Evolutionary conservation across 192 early-diverging fungal species (phyloP).

Genomic region (Backusella parvicylindrica): DNA sequence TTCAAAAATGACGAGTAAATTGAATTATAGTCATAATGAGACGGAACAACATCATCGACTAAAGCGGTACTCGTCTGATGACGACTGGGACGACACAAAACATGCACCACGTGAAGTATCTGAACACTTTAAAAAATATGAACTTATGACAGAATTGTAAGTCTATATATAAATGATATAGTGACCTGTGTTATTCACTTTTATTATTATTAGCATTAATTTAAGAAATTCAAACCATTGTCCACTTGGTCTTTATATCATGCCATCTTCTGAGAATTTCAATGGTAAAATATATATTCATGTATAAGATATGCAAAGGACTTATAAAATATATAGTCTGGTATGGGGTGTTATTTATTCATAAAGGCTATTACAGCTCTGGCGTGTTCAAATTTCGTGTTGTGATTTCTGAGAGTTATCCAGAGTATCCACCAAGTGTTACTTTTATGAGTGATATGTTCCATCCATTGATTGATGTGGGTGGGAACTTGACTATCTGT

Average conservation of each 20-base stretch:
- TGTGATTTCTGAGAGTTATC: slow-evolving; percentile 76
- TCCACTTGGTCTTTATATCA: slow-evolving; percentile 85
- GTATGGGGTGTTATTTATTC: slow-evolving; percentile 85
- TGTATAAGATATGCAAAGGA: neutral
- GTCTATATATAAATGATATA: neutral
- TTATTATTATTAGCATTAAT: slow-evolving; percentile 53
- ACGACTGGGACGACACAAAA: slow-evolving; percentile 14
- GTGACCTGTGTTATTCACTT: neutral
- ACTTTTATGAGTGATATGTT: slow-evolving; percentile 74
- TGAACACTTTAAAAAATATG: slow-evolving; percentile 55
- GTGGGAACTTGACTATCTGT: slow-evolving; percentile 63
- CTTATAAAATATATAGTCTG: slow-evolving; percentile 47
- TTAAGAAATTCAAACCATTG: slow-evolving; percentile 74
- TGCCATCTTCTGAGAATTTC: slow-evolving; percentile 68
- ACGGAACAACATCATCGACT: neutral
- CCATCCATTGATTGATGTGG: slow-evolving; percentile 82
- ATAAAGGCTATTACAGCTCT: slow-evolving; percentile 87
- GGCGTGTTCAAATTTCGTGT: slow-evolving; percentile 89
- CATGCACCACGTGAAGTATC: slow-evolving; percentile 11
- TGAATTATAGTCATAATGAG: neutral
- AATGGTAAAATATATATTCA: slow-evolving; percentile 43
- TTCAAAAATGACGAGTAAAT: neutral
- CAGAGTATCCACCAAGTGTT: slow-evolving; percentile 67
- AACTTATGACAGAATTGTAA: slow-evolving; percentile 74
- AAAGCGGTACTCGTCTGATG: neutral